phyloP scores from a whole-genome alignment of 768 basidiomycete species.

The Podaxis pistillaris region DNA sequence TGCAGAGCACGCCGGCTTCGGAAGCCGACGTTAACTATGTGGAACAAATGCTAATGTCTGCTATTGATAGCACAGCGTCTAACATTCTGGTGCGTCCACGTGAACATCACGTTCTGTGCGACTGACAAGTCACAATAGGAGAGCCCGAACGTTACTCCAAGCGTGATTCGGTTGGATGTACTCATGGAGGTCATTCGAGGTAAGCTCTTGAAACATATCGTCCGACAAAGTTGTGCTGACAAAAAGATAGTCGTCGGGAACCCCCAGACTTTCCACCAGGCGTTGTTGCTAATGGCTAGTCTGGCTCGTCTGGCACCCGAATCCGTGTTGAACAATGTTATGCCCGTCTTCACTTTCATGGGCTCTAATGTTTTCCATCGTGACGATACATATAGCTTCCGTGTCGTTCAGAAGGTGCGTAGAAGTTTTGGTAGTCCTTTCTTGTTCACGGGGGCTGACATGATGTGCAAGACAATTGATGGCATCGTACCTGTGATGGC shows the following conservation, averaged over 20 bases:
- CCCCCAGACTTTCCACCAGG: slow-evolving; percentile 94
- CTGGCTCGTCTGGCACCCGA: slow-evolving; percentile 85
- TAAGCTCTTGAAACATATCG: slow-evolving; percentile 26
- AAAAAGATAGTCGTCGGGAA: slow-evolving; percentile 69
- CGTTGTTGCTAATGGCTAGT: slow-evolving; percentile 81
- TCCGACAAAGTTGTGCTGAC: slow-evolving; percentile 7
- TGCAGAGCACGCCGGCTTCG: slow-evolving; percentile 51
- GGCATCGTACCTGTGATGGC: slow-evolving; percentile 94
- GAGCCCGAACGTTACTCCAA: slow-evolving; percentile 48
- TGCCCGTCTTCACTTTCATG: slow-evolving; percentile 99
- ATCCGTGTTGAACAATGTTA: slow-evolving; percentile 89
- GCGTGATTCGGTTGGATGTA: slow-evolving; percentile 74
- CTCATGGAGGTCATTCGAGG: slow-evolving; percentile 86
- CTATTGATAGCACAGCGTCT: slow-evolving; percentile 63
- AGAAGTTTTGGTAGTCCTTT: not conserved
- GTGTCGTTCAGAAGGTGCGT: slow-evolving; percentile 86
- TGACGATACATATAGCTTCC: slow-evolving; percentile 94
- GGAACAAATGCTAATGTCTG: slow-evolving; percentile 83
- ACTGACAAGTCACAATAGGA: slow-evolving; percentile 36
- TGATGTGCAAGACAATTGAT: slow-evolving; percentile 71
- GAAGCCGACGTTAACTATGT: slow-evolving; percentile 73
- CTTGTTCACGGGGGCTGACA: slow-evolving; percentile 3
- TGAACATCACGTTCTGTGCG: not conserved
- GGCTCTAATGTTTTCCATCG: slow-evolving; percentile 97
- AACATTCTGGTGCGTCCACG: slow-evolving; percentile 48